phyloP scores from a whole-genome alignment of 2,329 filamentous ascomycete genomes.

The Podosphaera fusca region DNA sequence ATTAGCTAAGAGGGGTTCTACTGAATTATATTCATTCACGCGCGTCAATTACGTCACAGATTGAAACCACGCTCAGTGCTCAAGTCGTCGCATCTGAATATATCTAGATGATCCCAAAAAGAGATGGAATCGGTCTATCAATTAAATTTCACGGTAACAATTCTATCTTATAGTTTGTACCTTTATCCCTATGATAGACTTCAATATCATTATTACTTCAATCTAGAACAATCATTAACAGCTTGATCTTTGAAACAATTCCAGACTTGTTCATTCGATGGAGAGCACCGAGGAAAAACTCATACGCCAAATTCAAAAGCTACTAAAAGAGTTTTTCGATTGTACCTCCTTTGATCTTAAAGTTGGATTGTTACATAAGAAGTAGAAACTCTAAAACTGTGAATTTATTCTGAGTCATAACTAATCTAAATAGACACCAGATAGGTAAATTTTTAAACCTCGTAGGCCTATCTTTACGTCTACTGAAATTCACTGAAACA shows the following conservation, averaged over 20 bases:
- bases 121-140: not conserved
- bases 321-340: slow-evolving; percentile 28
- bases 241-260: too few relatives aligned
- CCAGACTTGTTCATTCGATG: not conserved
- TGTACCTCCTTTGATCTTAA: slow-evolving; percentile 33
- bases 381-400: slow-evolving; percentile 16
- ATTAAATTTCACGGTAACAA: not conserved
- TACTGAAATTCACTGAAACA: not conserved
- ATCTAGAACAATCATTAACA: not conserved
- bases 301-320: slow-evolving; percentile 23
- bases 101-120: not conserved
- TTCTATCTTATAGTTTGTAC: not conserved
- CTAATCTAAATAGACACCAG: slow-evolving; percentile 22
- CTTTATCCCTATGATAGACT: not conserved
- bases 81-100: not conserved
- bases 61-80: not conserved
- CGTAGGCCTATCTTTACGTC: slow-evolving; percentile 19
- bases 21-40: too few relatives aligned
- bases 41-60: not conserved
- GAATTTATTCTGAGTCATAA: not conserved
- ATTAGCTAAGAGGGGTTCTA: too few relatives aligned
- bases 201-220: not conserved
- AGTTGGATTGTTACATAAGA: slow-evolving; percentile 32
- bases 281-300: slow-evolving; percentile 20
- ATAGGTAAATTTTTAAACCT: slow-evolving; percentile 40